These are phyloP conservation scores for Magnaporthiopsis rhizophila DNA, from an alignment of 2,329 filamentous ascomycete genomes.

Conservation along the genomic window DNA sequence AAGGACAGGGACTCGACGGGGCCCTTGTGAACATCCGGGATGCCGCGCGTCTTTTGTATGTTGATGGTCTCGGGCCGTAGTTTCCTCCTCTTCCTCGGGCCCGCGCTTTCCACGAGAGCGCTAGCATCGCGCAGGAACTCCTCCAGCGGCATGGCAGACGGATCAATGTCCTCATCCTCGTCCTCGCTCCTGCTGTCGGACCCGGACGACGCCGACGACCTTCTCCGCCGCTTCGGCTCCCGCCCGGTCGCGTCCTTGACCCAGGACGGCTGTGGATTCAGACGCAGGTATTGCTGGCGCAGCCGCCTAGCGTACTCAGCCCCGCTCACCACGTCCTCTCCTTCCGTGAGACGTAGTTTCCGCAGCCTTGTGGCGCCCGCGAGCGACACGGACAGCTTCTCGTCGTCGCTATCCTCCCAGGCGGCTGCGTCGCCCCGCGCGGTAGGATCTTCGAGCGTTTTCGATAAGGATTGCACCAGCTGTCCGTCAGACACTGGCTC, in stretches of 20 bases:
- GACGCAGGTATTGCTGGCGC: conserved; percentile 63
- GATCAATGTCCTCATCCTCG: conserved; percentile 28
- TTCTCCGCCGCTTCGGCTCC: conserved; percentile 39
- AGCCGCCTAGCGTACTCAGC: conserved; percentile 77
- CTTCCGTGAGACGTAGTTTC: conserved; percentile 73
- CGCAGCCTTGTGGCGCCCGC: conserved; percentile 66
- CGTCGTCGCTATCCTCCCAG: conserved; percentile 96
- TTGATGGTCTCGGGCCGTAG: conserved; percentile 82
- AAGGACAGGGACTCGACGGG: conserved; percentile 79
- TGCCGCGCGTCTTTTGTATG: conserved; percentile 82
- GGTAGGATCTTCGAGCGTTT: conserved; percentile 6
- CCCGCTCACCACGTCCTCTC: conserved; percentile 79
- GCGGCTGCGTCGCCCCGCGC: conserved; percentile 41
- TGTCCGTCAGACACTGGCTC: conserved; percentile 26
- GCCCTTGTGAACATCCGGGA: conserved; percentile 69
- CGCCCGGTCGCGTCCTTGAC: conserved; percentile 42
- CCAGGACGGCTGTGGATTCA: conserved; percentile 56
- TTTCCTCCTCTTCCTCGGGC: conserved; percentile 53
- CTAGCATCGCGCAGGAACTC: conserved; percentile 46
- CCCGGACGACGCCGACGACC: conserved; percentile 14
- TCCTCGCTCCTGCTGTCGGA: conserved; percentile 4
- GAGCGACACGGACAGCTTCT: conserved; percentile 75
- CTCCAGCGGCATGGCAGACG: conserved; percentile 71
- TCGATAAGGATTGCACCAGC: conserved; percentile 13
- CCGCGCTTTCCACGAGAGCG: conserved; percentile 16